Evolutionary conservation across 768 basidiomycete genomes (phyloP), one percentile per base, ranked within the genome.

Genomic region (Lentinula edodes): DNA sequence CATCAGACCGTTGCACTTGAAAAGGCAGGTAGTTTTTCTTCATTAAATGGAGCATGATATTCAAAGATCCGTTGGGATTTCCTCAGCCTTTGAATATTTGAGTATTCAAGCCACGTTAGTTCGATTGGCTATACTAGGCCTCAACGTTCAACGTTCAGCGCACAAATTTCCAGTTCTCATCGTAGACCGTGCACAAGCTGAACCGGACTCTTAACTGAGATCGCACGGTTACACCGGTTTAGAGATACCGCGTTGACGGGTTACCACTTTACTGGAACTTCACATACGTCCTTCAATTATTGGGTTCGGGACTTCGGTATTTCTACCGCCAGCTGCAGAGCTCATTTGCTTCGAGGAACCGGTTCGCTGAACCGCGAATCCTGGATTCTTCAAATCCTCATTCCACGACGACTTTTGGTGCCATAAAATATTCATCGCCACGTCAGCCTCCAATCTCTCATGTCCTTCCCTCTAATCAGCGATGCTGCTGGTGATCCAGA

Each of bases 401-500:
- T 54, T 54, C 39, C 53, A 13, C 10, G 38, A 43, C 39, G 18
- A 41, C 41, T 28, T 23, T 12, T 28, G 55, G 23, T 10, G 28
- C 28, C 41, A 41, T 56, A 28, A 28, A 43, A n/a, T 54, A 15
- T 36, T 18, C 53, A 23, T 56, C 39, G 55, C 55, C 55, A 56
- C 55, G 55, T 56, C 55, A 20, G 46, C 20, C 20, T 5, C 18
- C 20, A 53, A 53, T 53, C 32, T 59, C 46, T 2, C 16, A 41
- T 16, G 13, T 41, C 10, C 10, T 42, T 39, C 9, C 16, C 55
- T 15, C n/a, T 35, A 32, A 18, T 32, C 58, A 59, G 46, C 15
- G 58, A 59, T 59, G 58, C 34, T n/a, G 28, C 41, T 32, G 41
- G 55, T 41, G 55, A 56, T 39, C 55, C 55, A 34, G 83, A 84